Evolutionary conservation across 1,139 yeast species (phyloP), one percentile per base, ranked within the genome.

Genomic region (Blastobotrys raffinosifermentans): DNA sequence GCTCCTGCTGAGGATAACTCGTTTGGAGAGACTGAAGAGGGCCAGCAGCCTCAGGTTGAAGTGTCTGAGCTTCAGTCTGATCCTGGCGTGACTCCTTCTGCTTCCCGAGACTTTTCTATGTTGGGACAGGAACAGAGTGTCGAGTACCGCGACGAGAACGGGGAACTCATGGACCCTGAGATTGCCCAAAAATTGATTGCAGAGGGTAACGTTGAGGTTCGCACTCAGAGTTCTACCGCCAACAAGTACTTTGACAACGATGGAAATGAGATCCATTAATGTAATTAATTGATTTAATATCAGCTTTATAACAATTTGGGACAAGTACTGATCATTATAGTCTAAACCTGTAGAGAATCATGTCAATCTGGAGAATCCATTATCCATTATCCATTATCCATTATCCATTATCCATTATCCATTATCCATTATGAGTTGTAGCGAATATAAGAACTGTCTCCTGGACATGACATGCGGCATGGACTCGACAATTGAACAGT

Each of bases 91-190:
- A 26, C 19, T n/a, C n/a, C n/a, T n/a, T n/a, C n/a, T n/a, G n/a
- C n/a, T n/a, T n/a, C n/a, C n/a, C n/a, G n/a, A n/a, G n/a, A n/a
- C n/a, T 25, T 6, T 13, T n/a, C 27, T 6, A 25, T 8, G 27
- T 6, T 25, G 7, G 27, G 27, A 10, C 27, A 43, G 32, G 41
- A 32, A 26, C 32, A 37, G 20, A 40, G 42, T 32, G 49, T 55
- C 17, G 57, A 49, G 27, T 59, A 57, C 47, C 55, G 58, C 11
- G 64, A 59, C 38, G 51, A 48, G 22, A 34, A 58, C 21, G 64
- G 64, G 26, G 58, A 59, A 34, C 47, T 46, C 13, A 45, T 59
- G 22, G 52, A 51, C 19, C 49, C 57, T 21, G 59, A 54, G 23
- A 46, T 53, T 17, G 58, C 57, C 11, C 50, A 51, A 32, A 31